Evolutionary conservation across 352 stramenopile genomes (phyloP).

Genomic region (Phytophthora pini): DNA sequence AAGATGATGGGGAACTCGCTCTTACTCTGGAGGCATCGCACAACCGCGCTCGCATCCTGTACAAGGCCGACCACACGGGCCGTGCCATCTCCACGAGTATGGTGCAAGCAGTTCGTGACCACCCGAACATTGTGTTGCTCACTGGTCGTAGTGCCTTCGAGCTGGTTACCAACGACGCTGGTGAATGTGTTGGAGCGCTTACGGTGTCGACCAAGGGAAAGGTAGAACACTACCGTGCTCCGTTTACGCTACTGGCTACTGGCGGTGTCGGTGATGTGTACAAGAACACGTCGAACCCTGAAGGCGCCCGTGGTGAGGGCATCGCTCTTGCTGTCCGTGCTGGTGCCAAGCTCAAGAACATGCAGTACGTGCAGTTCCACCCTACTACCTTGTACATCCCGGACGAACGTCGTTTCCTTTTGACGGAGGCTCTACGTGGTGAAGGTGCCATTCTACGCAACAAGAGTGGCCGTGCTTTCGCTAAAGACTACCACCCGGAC

Average conservation of each 20-base stretch:
- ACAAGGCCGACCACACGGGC: constrained; percentile 94
- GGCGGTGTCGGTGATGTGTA: constrained; percentile 95
- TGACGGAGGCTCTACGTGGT: constrained; percentile 93
- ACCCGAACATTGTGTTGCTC: constrained; percentile 86
- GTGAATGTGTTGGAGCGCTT: constrained; percentile 75
- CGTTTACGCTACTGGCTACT: constrained; percentile 92
- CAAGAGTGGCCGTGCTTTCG: constrained; percentile 80
- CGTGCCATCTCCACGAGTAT: constrained; percentile 93
- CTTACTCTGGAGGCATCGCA: constrained; percentile 93
- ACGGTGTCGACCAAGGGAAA: constrained; percentile 65
- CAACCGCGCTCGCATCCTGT: constrained; percentile 93
- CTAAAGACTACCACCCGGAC: constrained; percentile 92
- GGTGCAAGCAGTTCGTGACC: constrained; percentile 78
- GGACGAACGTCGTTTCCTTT: constrained; percentile 89
- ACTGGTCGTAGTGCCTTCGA: constrained; percentile 82
- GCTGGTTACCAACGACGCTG: constrained; percentile 64
- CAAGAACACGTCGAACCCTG: constrained; percentile 95
- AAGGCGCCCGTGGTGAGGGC: constrained; percentile 76
- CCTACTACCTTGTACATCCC: constrained; percentile 95
- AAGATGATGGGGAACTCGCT: constrained; percentile 67
- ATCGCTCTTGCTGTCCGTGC: constrained; percentile 82
- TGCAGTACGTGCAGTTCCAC: constrained; percentile 98
- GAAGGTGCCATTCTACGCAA: constrained; percentile 93
- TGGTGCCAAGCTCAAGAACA: constrained; percentile 82
- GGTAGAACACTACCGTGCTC: constrained; percentile 71